A percentile compares a stretch with the other conserved stretches of the same genome.
phyloP scores from a whole-genome alignment of 108 stramenopile genomes.

The Nannochloropsis gaditana region DNA sequence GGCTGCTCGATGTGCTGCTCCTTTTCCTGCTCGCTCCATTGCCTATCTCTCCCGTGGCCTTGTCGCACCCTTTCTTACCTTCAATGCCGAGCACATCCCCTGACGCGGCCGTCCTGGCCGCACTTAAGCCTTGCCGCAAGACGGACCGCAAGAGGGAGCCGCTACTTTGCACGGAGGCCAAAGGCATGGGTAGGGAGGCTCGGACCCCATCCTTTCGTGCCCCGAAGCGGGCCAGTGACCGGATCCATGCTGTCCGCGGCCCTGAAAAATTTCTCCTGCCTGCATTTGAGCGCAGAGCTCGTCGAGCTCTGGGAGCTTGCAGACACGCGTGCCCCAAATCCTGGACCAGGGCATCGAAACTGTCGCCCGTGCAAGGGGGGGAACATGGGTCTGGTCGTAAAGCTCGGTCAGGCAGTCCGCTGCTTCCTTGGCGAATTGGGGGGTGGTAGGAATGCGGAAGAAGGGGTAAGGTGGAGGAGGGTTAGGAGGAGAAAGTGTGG shows the following conservation, averaged over 20 bases:
- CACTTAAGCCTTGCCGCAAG: not conserved
- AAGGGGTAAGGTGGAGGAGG: not conserved
- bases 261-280: not conserved
- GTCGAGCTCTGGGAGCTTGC: not conserved
- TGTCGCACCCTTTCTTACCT: not conserved
- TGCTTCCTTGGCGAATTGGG: conserved; percentile 1
- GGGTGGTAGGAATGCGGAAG: not conserved
- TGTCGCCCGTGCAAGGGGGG: not conserved
- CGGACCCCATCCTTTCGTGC: not conserved
- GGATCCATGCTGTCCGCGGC: not conserved
- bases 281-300: not conserved
- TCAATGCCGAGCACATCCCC: not conserved
- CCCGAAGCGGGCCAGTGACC: not conserved
- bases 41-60: not conserved
- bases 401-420: not conserved
- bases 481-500: too few relatives aligned
- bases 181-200: not conserved
- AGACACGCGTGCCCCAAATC: not conserved
- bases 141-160: not conserved
- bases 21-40: not conserved
- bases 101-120: not conserved
- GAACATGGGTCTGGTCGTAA: not conserved
- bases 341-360: not conserved
- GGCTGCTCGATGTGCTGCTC: not conserved
- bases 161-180: not conserved